phyloP scores from a whole-genome alignment of 768 basidiomycete genomes.

The Mycena maculata region DNA sequence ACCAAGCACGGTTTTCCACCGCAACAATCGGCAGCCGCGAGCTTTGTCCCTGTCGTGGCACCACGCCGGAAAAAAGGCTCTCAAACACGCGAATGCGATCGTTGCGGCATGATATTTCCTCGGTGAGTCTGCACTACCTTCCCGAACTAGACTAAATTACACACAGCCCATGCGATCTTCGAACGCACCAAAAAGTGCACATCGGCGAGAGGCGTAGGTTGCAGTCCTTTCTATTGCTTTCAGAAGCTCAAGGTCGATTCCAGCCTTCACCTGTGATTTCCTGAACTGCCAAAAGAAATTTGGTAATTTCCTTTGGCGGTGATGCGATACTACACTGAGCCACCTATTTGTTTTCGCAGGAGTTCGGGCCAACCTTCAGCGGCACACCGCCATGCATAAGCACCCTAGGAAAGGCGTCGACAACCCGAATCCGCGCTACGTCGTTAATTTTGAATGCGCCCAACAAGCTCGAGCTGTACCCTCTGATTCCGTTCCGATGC shows the following conservation, averaged over 20 bases:
- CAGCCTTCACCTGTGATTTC: conserved; percentile 7
- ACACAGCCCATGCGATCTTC: conserved; percentile 4
- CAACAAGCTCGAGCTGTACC: neutral
- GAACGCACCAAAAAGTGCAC: conserved; percentile 6
- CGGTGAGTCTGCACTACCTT: neutral
- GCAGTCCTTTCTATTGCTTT: too few relatives aligned
- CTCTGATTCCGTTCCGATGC: conserved; percentile 1
- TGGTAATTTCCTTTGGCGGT: neutral
- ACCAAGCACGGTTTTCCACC: too few relatives aligned
- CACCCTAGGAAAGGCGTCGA: neutral
- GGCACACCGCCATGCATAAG: neutral
- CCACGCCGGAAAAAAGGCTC: neutral
- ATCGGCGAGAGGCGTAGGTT: neutral
- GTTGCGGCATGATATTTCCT: neutral
- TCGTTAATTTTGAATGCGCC: neutral
- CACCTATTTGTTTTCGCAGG: neutral
- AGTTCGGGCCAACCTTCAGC: conserved; percentile 6
- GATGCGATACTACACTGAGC: neutral
- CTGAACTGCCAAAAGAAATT: conserved; percentile 4
- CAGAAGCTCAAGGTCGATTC: neutral
- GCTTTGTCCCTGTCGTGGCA: neutral
- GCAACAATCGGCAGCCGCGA: neutral
- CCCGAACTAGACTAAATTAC: neutral
- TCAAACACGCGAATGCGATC: neutral
- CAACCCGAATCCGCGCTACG: neutral